Base-by-base conservation (phyloP, 805 yeast genomes). In the Torulaspora delbrueckii region DNA sequence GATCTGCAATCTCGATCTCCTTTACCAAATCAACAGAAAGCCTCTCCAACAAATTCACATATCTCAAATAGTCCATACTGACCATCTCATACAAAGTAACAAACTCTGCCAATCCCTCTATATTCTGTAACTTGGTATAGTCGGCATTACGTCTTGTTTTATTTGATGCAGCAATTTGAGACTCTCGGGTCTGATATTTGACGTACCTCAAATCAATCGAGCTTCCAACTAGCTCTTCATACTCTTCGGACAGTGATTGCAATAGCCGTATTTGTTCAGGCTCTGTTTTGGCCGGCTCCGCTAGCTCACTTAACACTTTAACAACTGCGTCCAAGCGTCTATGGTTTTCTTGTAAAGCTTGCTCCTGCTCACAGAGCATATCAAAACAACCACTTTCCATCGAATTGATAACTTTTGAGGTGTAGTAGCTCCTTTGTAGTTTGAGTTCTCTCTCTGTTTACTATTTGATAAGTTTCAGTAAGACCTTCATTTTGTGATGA, bases 11-110 rank as follows among this genome's bases (percentile, higher is more conserved):
- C 32, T 59, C 63, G 8, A 59, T 46, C 32, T 61, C 63, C 33
- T 53, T 52, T 1, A 54, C 60, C 18, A 62, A 39, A n/a, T 59
- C 62, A 16, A 57, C 57, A 6, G 68, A 56, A 4, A 63, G 45
- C 26, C 61, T 47, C 12, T 57, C 57, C 27, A 63, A 40, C 2
- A 60, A 47, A 39, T 57, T 60, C 7, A 56, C 36, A 42, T 63
- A 62, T 27, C 50, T 57, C 37, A 62, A 33, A 7, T 57, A 42
- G 14, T 58, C 55, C 10, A 36, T 34, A 27, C 55, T 50, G 12
- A 59, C 39, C 10, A 42, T 43, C 33, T 58, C 62, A 35, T 51
- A 25, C 3, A 41, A 30, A 4, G 51, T 51, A 2, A 56, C 47
- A 37, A 53, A 60, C 18, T 59, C 60, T 8, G 42, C 42, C 18